Percentiles rank a stretch among this genome's conserved stretches.
Conservation (phyloP, 179 eudicot species). For the Heliamphora ciliata region DNA sequence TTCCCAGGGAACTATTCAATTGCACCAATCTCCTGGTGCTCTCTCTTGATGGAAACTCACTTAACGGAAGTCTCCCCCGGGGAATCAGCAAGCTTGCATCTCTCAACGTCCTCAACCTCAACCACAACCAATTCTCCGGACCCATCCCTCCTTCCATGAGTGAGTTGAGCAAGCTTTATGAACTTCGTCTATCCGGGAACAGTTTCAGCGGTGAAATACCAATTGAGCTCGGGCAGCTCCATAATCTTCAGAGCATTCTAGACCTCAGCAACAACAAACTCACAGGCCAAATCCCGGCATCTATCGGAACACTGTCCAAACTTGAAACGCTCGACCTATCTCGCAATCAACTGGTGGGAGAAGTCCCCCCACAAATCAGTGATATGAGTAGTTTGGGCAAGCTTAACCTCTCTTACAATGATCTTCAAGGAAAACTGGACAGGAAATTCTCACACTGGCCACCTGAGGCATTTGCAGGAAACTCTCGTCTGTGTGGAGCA, state of each 20-base stretch:
- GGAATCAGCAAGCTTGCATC: constrained; percentile 63
- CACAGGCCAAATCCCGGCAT: constrained; percentile 61
- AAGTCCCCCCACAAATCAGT: constrained; percentile 55
- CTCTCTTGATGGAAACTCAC: constrained; percentile 50
- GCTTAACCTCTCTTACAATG: constrained; percentile 73
- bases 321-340: constrained; percentile 78
- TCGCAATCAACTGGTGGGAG: constrained; percentile 65
- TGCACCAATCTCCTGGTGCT: constrained; percentile 73
- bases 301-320: constrained; percentile 57
- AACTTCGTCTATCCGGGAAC: constrained; percentile 63
- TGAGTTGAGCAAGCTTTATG: constrained; percentile 62
- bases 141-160: constrained; percentile 67
- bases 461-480: constrained; percentile 58
- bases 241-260: constrained; percentile 63
- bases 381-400: constrained; percentile 77
- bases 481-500: constrained; percentile 62
- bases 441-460: constrained; percentile 55
- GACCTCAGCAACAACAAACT: constrained; percentile 79
- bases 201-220: constrained; percentile 68
- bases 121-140: constrained; percentile 55
- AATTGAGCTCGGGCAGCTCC: constrained; percentile 58
- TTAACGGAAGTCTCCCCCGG: constrained; percentile 52
- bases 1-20: constrained; percentile 67
- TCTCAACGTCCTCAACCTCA: constrained; percentile 66
- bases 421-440: constrained; percentile 65